A percentile compares a stretch with the other conserved stretches of the same genome.
phyloP scores from a whole-genome alignment of 1,139 yeast species.

The Eremothecium coryli region DNA sequence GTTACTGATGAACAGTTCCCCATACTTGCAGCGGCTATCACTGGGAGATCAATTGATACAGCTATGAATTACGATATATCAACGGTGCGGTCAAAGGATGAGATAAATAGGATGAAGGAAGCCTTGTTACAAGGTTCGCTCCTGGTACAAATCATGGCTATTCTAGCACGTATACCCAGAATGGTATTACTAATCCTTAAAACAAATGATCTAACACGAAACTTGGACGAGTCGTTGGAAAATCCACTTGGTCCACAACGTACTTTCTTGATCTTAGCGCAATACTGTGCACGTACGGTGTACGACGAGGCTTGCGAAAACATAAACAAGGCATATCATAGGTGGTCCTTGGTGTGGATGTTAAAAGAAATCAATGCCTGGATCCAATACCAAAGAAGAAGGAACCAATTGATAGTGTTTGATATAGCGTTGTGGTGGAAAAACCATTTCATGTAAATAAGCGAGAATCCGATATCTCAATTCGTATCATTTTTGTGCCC shows the following conservation, averaged over 20 bases:
- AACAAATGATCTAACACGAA: conserved; percentile 88
- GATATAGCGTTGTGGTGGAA: conserved; percentile 38
- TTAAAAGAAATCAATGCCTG: conserved; percentile 36
- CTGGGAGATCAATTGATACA: conserved; percentile 72
- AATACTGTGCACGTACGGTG: conserved; percentile 76
- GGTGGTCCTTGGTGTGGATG: conserved; percentile 37
- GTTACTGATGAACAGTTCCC: conserved; percentile 70
- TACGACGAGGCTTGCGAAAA: conserved; percentile 52
- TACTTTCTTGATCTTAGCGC: conserved; percentile 80
- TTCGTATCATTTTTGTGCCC: too few relatives aligned
- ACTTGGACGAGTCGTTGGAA: conserved; percentile 71
- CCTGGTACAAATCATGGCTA: conserved; percentile 66
- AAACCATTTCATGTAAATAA: conserved; percentile 11
- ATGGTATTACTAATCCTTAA: conserved; percentile 78
- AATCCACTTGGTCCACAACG: conserved; percentile 84
- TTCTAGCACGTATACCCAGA: conserved; percentile 73
- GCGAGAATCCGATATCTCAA: too few relatives aligned
- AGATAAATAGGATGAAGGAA: conserved; percentile 54
- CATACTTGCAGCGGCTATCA: conserved; percentile 84
- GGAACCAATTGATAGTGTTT: conserved; percentile 46
- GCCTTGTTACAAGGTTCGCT: conserved; percentile 54
- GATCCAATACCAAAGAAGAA: conserved; percentile 45
- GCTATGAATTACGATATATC: conserved; percentile 60
- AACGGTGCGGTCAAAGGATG: conserved; percentile 45
- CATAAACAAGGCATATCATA: conserved; percentile 30